A percentile compares a stretch with the other conserved stretches of the same genome.
Conservation (phyloP, 352 stramenopile species). For the Globisporangium abappressorium region DNA sequence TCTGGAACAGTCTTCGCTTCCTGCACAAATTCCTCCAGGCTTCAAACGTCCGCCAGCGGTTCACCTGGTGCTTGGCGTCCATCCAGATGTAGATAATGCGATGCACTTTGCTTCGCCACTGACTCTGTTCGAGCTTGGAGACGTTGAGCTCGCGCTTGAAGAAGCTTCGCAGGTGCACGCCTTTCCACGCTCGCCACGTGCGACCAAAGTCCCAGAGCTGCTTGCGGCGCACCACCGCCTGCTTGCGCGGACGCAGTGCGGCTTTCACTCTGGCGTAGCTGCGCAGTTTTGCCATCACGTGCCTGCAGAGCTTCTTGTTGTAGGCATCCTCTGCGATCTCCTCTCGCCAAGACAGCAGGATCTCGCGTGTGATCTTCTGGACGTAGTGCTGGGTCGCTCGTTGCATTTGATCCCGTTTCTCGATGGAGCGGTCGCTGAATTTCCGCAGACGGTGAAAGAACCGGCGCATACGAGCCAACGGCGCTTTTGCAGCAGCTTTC, state of each 20-base stretch:
- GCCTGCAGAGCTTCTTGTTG: constrained; percentile 44
- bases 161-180: constrained; percentile 48
- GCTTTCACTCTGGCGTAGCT: constrained; percentile 35
- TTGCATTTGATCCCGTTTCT: constrained; percentile 18
- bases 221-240: constrained; percentile 18
- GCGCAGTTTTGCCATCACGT: constrained; percentile 23
- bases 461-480: constrained; percentile 41
- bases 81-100: constrained; percentile 58
- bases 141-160: constrained; percentile 60
- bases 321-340: constrained; percentile 41
- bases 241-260: constrained; percentile 38
- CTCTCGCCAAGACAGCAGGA: constrained; percentile 43
- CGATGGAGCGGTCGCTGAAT: constrained; percentile 22
- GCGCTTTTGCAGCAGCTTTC: constrained; percentile 52
- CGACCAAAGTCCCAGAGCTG: constrained; percentile 23
- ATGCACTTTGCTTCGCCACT: constrained; percentile 45
- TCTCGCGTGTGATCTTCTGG: neutral
- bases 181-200: constrained; percentile 43
- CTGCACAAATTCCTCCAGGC: constrained; percentile 45
- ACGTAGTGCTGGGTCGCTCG: constrained; percentile 23
- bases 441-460: constrained; percentile 37
- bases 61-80: constrained; percentile 20
- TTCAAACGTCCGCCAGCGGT: constrained; percentile 38
- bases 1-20: constrained; percentile 51
- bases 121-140: constrained; percentile 38